phyloP scores from a whole-genome alignment of 2,329 filamentous ascomycete genomes.

The Cladosporium sp. region DNA sequence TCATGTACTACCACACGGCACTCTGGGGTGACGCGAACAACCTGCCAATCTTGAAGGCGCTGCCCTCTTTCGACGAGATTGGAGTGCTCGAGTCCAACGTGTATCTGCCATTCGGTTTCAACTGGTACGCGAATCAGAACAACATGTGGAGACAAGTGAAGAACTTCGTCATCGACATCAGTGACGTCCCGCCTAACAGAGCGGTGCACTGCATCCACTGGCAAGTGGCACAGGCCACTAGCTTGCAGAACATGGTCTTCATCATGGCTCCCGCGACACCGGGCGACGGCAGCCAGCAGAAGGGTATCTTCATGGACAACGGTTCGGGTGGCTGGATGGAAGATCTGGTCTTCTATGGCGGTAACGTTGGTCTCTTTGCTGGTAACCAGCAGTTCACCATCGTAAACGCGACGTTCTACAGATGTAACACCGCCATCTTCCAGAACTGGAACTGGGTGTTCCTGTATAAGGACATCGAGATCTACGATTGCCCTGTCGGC shows the following conservation, averaged over 20 bases:
- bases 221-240: constrained; percentile 66
- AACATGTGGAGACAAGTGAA: constrained; percentile 59
- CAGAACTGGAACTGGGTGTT: constrained; percentile 94
- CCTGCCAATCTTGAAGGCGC: constrained; percentile 60
- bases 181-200: constrained; percentile 25
- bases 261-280: constrained; percentile 41
- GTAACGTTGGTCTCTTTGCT: constrained; percentile 73
- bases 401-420: constrained; percentile 78
- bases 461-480: constrained; percentile 73
- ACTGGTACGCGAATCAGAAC: constrained; percentile 39
- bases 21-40: constrained; percentile 77
- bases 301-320: constrained; percentile 63
- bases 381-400: constrained; percentile 88
- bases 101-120: constrained; percentile 35
- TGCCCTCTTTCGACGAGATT: constrained; percentile 34
- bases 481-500: constrained; percentile 60
- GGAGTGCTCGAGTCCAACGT: constrained; percentile 36
- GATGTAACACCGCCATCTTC: constrained; percentile 78
- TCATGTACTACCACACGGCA: constrained; percentile 92
- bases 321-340: constrained; percentile 75
- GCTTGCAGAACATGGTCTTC: constrained; percentile 60
- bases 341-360: constrained; percentile 81
- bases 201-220: constrained; percentile 60
- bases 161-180: constrained; percentile 59
- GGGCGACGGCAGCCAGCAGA: constrained; percentile 46